phyloP scores from a whole-genome alignment of 148 eudicot species.

The Rhododendron kiyosumense region DNA sequence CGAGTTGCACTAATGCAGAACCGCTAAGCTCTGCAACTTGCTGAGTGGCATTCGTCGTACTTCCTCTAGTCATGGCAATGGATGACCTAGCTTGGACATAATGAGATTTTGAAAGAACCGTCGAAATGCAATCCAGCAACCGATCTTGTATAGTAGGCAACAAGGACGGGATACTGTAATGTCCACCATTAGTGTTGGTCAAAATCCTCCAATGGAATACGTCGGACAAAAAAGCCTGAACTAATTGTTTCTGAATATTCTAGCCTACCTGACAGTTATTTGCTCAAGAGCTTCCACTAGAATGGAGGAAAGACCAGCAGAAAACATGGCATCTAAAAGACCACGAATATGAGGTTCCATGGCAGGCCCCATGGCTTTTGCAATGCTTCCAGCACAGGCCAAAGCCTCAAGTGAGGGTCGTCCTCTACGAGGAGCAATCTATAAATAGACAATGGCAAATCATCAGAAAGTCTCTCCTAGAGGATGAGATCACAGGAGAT shows the following conservation, averaged over 20 bases:
- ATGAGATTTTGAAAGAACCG: constrained; percentile 65
- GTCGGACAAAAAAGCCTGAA: background rate
- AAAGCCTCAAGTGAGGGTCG: constrained; percentile 91
- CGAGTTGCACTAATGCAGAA: constrained; percentile 81
- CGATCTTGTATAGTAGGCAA: constrained; percentile 82
- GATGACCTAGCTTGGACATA: constrained; percentile 53
- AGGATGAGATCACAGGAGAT: background rate
- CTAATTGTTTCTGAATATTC: background rate
- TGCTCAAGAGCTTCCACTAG: constrained; percentile 80
- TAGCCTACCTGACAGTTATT: constrained; percentile 59
- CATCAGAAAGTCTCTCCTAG: background rate
- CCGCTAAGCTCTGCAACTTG: constrained; percentile 64
- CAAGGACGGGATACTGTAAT: constrained; percentile 80
- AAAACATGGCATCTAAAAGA: constrained; percentile 90
- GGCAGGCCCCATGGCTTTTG: constrained; percentile 85
- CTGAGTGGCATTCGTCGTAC: constrained; percentile 30
- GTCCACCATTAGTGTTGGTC: constrained; percentile 6
- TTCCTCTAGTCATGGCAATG: constrained; percentile 41
- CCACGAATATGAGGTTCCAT: constrained; percentile 83
- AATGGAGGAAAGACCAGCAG: constrained; percentile 79
- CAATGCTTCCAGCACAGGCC: constrained; percentile 92
- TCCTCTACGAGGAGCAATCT: constrained; percentile 99
- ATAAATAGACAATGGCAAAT: constrained; percentile 10
- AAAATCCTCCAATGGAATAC: background rate
- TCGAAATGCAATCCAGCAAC: constrained; percentile 73